phyloP scores from a whole-genome alignment of 768 basidiomycete genomes.

The Collybia nuda region DNA sequence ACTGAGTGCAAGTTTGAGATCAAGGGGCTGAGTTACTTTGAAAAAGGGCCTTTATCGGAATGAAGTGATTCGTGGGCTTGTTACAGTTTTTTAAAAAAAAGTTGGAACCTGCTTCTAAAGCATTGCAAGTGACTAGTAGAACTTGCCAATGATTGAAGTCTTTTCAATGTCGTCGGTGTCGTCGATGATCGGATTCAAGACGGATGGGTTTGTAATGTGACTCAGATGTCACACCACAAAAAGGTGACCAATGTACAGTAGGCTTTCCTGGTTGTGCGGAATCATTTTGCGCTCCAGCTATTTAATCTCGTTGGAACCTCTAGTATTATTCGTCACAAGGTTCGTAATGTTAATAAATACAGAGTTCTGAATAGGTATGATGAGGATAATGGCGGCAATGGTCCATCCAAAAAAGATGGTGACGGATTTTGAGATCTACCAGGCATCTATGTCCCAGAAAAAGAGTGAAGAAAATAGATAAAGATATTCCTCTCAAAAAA shows the following conservation, averaged over 20 bases:
- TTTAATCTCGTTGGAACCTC: background rate
- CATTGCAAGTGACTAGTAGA: background rate
- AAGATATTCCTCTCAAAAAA: background rate
- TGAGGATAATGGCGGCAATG: constrained; percentile 3
- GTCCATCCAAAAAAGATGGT: constrained; percentile 3
- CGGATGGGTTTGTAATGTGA: constrained; percentile 6
- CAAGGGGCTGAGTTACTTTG: background rate
- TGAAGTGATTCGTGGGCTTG: background rate
- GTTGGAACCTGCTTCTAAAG: constrained; percentile 3
- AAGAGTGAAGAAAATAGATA: constrained; percentile 5
- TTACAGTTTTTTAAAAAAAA: background rate
- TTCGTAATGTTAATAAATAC: constrained; percentile 10
- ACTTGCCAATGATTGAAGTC: background rate
- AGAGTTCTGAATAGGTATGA: constrained; percentile 6
- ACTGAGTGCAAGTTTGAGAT: background rate
- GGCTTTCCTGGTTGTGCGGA: constrained; percentile 16
- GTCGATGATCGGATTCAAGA: constrained; percentile 11
- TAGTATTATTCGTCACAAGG: constrained; percentile 10
- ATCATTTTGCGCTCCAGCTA: background rate
- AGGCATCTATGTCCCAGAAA: constrained; percentile 12
- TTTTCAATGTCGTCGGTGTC: constrained; percentile 1
- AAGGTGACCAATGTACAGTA: constrained; percentile 7
- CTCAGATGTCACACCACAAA: constrained; percentile 4
- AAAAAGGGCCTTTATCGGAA: background rate
- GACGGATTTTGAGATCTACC: constrained; percentile 16